Evolutionary conservation across 192 early-diverging fungal genomes (phyloP).

Genomic region (Allomyces macrogynus): DNA sequence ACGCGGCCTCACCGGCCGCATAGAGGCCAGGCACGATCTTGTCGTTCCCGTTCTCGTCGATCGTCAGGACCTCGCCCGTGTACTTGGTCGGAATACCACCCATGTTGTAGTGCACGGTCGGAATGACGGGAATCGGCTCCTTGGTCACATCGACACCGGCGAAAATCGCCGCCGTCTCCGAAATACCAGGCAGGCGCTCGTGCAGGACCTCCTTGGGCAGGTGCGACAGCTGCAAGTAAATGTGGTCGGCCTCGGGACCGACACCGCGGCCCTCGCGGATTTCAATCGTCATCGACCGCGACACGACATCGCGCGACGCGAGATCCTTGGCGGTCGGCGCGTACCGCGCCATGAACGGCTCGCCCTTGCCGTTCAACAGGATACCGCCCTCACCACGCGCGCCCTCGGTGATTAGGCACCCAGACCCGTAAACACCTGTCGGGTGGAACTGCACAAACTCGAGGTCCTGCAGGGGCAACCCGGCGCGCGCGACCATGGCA

Average conservation of each 20-base stretch:
- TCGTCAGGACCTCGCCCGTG: slow-evolving; percentile 83
- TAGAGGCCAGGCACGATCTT: slow-evolving; percentile 89
- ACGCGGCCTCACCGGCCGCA: slow-evolving; percentile 93
- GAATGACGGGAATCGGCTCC: slow-evolving; percentile 96
- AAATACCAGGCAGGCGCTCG: slow-evolving; percentile 92
- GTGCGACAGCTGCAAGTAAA: slow-evolving; percentile 87
- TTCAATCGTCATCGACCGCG: slow-evolving; percentile 94
- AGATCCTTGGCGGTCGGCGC: slow-evolving; percentile 96
- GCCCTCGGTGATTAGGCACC: slow-evolving; percentile 93
- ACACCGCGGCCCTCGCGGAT: slow-evolving; percentile 94
- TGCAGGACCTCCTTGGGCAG: slow-evolving; percentile 75
- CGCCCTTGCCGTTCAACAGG: slow-evolving; percentile 85
- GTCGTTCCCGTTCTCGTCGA: slow-evolving; percentile 62
- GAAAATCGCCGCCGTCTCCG: slow-evolving; percentile 96
- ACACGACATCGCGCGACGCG: slow-evolving; percentile 97
- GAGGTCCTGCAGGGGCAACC: slow-evolving; percentile 89
- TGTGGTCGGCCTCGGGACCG: slow-evolving; percentile 87
- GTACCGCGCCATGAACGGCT: slow-evolving; percentile 99
- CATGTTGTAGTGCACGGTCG: slow-evolving; percentile 99
- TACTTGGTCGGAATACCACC: slow-evolving; percentile 94
- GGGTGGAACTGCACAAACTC: slow-evolving; percentile 99
- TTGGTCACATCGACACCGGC: slow-evolving; percentile 98
- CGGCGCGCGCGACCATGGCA: slow-evolving; percentile 94
- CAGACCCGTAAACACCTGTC: slow-evolving; percentile 95
- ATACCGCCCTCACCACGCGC: slow-evolving; percentile 94